Conservation (phyloP, 2,329 filamentous ascomycete species). For the Huntiella abstrusa region DNA sequence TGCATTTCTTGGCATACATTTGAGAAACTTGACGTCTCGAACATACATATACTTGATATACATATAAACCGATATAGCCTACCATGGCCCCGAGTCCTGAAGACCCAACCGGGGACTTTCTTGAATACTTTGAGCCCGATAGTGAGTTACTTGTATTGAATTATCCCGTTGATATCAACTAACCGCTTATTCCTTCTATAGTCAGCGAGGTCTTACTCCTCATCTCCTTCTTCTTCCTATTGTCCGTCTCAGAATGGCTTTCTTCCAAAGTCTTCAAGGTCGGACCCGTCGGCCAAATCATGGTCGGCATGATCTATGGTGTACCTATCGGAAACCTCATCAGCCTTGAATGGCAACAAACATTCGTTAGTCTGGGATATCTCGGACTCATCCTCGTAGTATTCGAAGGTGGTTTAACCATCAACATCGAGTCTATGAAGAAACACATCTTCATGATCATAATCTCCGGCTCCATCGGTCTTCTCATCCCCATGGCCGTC, state of each 20-base stretch:
- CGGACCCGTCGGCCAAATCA: conserved; percentile 27
- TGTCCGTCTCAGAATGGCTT: conserved; percentile 23
- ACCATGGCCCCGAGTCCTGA: conserved; percentile 7
- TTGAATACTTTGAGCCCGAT: conserved; percentile 22
- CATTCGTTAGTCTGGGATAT: conserved; percentile 27
- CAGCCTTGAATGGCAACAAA: conserved; percentile 23
- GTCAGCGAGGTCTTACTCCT: conserved; percentile 23
- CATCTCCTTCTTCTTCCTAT: conserved; percentile 26
- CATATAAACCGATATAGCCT: too few relatives aligned
- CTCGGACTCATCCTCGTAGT: conserved; percentile 30
- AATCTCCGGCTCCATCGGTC: conserved; percentile 24
- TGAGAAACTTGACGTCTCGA: too few relatives aligned
- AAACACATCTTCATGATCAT: conserved; percentile 25
- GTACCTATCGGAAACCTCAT: conserved; percentile 26
- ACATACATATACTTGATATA: too few relatives aligned
- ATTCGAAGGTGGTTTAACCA: conserved; percentile 29
- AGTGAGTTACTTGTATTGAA: conserved; percentile 15
- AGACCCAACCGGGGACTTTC: conserved; percentile 15
- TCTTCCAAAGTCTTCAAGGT: conserved; percentile 23
- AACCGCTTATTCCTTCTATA: conserved; percentile 11
- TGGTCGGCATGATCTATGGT: conserved; percentile 28
- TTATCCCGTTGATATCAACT: not conserved
- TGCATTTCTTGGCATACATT: too few relatives aligned
- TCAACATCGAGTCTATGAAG: conserved; percentile 26
- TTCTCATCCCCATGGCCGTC: conserved; percentile 26